Conservation (phyloP, 176 grass and related monocot genomes). For the Lolium perenne region DNA sequence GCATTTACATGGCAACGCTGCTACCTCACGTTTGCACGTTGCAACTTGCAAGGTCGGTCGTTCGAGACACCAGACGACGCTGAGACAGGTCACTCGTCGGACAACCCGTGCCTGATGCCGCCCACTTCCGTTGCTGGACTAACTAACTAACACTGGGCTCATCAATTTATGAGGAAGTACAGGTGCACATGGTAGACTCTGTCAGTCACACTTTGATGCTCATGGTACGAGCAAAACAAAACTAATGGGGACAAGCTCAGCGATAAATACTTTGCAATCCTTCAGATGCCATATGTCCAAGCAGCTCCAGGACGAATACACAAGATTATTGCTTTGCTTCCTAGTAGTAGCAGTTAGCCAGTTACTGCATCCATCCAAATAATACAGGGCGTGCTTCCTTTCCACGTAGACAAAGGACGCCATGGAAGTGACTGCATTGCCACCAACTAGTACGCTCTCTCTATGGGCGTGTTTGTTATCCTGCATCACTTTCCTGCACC, state of each 20-base stretch:
- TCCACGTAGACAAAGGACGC: neutral
- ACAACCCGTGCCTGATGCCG: too few species aligned
- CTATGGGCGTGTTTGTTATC: too few species aligned
- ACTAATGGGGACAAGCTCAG: neutral
- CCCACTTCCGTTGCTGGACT: too few species aligned
- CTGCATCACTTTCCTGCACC: too few species aligned
- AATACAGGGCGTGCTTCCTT: neutral
- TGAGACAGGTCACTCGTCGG: neutral
- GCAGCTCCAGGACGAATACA: neutral
- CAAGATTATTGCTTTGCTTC: neutral
- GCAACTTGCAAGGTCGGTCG: slow-evolving; percentile 15
- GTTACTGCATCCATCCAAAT: neutral
- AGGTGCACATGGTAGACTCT: neutral
- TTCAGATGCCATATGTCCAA: neutral
- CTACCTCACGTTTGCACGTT: neutral
- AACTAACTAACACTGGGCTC: neutral
- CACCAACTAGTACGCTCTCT: too few species aligned
- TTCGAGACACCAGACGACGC: neutral
- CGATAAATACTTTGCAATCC: neutral
- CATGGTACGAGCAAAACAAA: neutral
- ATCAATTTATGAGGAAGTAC: neutral
- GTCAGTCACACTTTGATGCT: neutral
- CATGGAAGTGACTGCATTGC: neutral
- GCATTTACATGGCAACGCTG: slow-evolving; percentile 26
- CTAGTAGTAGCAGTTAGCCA: neutral